Conservation (phyloP, 2,329 filamentous ascomycete genomes). For the Trichoderma sp. region DNA sequence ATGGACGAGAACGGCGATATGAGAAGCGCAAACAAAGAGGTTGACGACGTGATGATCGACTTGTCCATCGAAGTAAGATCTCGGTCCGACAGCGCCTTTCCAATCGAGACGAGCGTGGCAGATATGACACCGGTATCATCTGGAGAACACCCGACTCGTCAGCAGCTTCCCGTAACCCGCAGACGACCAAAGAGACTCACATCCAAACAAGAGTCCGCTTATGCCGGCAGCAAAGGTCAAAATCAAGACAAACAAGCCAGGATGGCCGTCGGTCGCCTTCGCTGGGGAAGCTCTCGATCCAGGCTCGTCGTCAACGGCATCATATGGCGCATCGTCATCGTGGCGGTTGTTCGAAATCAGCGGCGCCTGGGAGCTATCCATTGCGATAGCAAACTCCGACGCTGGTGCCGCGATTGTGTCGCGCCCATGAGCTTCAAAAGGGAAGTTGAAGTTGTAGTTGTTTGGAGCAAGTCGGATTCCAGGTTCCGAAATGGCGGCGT, state of each 20-base stretch:
- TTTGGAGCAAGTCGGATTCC: not conserved
- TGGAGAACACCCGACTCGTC: conserved; percentile 28
- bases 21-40: conserved; percentile 62
- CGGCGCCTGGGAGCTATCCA: conserved; percentile 40
- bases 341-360: conserved; percentile 34
- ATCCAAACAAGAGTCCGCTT: conserved; percentile 66
- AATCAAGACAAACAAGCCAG: conserved; percentile 56
- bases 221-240: conserved; percentile 64
- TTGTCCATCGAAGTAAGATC: conserved; percentile 62
- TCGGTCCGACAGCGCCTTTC: conserved; percentile 54
- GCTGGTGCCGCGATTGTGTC: not conserved
- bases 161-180: not conserved
- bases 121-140: conserved; percentile 69
- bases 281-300: conserved; percentile 25
- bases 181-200: conserved; percentile 40
- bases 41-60: conserved; percentile 68
- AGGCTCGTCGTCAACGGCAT: conserved; percentile 27
- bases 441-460: not conserved
- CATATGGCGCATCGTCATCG: conserved; percentile 34
- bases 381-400: conserved; percentile 21
- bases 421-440: not conserved
- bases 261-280: conserved; percentile 32
- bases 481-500: conserved; percentile 13
- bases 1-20: conserved; percentile 62
- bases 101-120: conserved; percentile 63